A percentile compares a stretch with the other conserved stretches of the same genome.
These are phyloP conservation scores for Phaffomyces thermotolerans DNA, from an alignment of 805 yeast genomes.

Conservation along the genomic window DNA sequence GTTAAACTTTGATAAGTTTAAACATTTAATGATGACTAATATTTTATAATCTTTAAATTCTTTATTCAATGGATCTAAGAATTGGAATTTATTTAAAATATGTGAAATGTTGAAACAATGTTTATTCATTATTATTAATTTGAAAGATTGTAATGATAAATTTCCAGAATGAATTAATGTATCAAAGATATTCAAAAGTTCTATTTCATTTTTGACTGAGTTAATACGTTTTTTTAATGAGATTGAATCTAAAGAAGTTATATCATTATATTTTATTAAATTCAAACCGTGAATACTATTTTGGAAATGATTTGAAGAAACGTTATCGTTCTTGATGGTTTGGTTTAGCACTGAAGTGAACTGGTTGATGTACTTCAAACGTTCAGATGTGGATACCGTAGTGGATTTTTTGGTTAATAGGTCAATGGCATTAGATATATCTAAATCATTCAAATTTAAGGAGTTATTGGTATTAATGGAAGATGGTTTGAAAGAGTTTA, in stretches of 20 bases:
- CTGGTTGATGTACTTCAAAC: constrained; percentile 4
- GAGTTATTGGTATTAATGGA: too few relatives aligned
- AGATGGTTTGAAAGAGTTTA: too few relatives aligned
- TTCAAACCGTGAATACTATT: constrained; percentile 6
- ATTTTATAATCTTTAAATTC: constrained; percentile 4
- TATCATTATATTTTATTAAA: constrained; percentile 1
- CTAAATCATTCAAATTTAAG: background rate
- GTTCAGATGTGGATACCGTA: constrained; percentile 1
- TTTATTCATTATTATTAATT: constrained; percentile 5
- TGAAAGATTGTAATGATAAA: constrained; percentile 2
- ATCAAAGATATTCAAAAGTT: constrained; percentile 6
- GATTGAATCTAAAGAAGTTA: background rate
- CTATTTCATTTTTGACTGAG: background rate
- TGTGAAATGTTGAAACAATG: constrained; percentile 2
- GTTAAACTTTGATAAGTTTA: constrained; percentile 1
- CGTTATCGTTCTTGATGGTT: background rate
- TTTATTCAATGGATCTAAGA: constrained; percentile 1
- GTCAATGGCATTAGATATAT: constrained; percentile 7
- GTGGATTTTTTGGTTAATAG: constrained; percentile 2
- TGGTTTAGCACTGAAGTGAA: constrained; percentile 6
- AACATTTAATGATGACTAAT: constrained; percentile 4
- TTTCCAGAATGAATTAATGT: constrained; percentile 6
- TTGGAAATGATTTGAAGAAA: constrained; percentile 2
- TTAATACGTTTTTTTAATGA: background rate
- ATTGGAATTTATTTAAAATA: constrained; percentile 7